These are phyloP conservation scores for Ligustrum vulgare DNA, from an alignment of 257 asterid genomes.

Conservation along the genomic window DNA sequence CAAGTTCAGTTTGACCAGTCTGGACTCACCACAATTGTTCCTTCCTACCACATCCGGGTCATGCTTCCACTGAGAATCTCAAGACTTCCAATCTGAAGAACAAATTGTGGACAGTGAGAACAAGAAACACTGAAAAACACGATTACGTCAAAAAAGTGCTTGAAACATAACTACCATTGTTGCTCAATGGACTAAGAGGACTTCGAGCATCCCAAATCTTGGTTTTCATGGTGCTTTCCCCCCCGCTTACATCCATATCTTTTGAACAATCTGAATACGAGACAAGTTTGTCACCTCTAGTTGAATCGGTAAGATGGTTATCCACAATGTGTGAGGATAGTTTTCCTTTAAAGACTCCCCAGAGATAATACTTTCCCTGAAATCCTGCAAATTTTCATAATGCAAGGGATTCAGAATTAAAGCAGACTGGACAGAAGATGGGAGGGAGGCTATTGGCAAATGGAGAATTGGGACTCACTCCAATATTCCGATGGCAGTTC, in stretches of 20 bases:
- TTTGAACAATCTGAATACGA: neutral
- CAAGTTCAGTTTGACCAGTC: neutral
- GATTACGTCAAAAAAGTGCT: neutral
- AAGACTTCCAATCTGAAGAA: constrained; percentile 4
- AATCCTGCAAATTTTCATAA: constrained; percentile 49
- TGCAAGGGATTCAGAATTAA: constrained; percentile 13
- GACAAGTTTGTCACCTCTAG: neutral
- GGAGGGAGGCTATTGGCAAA: neutral
- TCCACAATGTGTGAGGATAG: constrained; percentile 10
- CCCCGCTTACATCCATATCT: constrained; percentile 1
- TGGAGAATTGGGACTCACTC: constrained; percentile 53
- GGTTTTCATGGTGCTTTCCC: neutral
- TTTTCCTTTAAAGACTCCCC: constrained; percentile 78
- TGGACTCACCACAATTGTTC: neutral
- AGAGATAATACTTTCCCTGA: constrained; percentile 54
- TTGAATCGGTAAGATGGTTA: neutral
- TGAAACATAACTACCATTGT: constrained; percentile 26
- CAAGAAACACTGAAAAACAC: neutral
- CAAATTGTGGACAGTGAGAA: neutral
- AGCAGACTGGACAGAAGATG: neutral
- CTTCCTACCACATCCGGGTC: neutral
- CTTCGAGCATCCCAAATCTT: constrained; percentile 19
- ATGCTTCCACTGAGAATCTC: neutral
- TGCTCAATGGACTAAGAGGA: constrained; percentile 28
- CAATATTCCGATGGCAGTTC: constrained; percentile 63